Evolutionary conservation across 1,139 yeast genomes (phyloP).

Genomic region (Geotrichum fermentans): DNA sequence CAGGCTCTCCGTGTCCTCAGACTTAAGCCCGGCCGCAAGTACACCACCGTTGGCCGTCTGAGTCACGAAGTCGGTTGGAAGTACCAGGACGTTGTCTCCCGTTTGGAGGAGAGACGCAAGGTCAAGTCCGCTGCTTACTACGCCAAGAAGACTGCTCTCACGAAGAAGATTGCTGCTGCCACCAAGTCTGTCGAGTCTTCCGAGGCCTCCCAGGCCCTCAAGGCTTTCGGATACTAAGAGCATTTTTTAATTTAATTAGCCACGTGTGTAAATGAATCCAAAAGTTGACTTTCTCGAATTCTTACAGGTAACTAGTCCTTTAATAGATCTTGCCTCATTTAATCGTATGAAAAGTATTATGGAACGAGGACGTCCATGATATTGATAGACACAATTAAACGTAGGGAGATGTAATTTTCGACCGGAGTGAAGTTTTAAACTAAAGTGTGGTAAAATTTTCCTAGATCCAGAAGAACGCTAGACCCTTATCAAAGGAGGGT

Average conservation of each 20-base stretch:
- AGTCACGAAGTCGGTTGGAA: slow-evolving; percentile 98
- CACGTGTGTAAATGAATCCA: slow-evolving; percentile 12
- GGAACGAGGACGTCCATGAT: no score
- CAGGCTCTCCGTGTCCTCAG: slow-evolving; percentile 98
- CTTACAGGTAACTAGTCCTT: no score
- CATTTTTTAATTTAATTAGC: slow-evolving; percentile 19
- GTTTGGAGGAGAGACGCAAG: slow-evolving; percentile 99
- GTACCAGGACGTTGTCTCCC: slow-evolving; percentile 96
- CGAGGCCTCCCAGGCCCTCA: slow-evolving; percentile 19
- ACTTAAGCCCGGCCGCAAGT: slow-evolving; percentile 99
- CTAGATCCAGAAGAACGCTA: no score
- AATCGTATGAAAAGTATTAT: no score
- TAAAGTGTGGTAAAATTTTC: no score
- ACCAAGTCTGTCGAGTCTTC: slow-evolving; percentile 42
- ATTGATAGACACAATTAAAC: no score
- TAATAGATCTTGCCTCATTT: no score
- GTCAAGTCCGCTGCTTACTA: slow-evolving; percentile 98
- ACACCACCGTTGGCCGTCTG: slow-evolving; percentile 96
- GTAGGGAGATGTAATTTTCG: no score
- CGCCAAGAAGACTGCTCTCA: slow-evolving; percentile 96
- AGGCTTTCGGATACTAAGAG: slow-evolving; percentile 21
- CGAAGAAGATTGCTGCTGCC: slow-evolving; percentile 86
- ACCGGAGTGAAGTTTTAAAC: no score
- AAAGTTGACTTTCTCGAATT: slow-evolving; percentile 2
- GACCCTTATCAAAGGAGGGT: no score